A percentile compares a stretch with the other conserved stretches of the same genome.
Evolutionary conservation across 148 eudicot species (phyloP).

Genomic region (Rhododendron simsii): DNA sequence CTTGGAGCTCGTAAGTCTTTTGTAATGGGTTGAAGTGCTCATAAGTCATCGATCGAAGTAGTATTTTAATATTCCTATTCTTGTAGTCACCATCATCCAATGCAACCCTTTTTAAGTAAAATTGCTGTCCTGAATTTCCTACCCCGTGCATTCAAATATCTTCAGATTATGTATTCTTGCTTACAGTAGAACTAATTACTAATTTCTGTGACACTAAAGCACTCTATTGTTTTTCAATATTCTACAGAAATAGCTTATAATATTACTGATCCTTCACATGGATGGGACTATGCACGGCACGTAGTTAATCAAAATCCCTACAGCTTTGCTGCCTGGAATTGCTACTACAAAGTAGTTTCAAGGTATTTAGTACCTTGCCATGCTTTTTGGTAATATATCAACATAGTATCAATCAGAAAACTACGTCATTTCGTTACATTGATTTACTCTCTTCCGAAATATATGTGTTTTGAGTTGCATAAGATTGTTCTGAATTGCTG

Average conservation of each 20-base stretch:
- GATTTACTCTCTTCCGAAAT: neutral
- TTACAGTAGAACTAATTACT: neutral
- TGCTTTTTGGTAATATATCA: neutral
- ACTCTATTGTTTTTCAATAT: slow-evolving; percentile 1
- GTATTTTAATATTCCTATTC: neutral
- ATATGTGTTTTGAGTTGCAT: neutral
- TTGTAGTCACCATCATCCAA: neutral
- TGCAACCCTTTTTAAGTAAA: neutral
- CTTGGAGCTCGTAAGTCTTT: slow-evolving; percentile 71
- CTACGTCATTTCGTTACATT: neutral
- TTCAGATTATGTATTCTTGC: slow-evolving; percentile 12
- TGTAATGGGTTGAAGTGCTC: slow-evolving; percentile 27
- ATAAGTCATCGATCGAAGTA: slow-evolving; percentile 35
- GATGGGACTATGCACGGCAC: slow-evolving; percentile 63
- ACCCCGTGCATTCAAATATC: neutral
- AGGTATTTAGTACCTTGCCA: slow-evolving; percentile 37
- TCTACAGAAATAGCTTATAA: slow-evolving; percentile 65
- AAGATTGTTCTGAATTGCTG: neutral
- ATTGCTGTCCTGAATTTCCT: neutral
- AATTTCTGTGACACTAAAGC: neutral
- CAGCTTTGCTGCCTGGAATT: slow-evolving; percentile 90
- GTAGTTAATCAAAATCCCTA: slow-evolving; percentile 68
- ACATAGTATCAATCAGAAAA: neutral
- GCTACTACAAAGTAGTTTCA: slow-evolving; percentile 70
- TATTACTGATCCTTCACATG: slow-evolving; percentile 67